Conservation (phyloP, 2,329 filamentous ascomycete genomes). For the Gyromitra esculenta region DNA sequence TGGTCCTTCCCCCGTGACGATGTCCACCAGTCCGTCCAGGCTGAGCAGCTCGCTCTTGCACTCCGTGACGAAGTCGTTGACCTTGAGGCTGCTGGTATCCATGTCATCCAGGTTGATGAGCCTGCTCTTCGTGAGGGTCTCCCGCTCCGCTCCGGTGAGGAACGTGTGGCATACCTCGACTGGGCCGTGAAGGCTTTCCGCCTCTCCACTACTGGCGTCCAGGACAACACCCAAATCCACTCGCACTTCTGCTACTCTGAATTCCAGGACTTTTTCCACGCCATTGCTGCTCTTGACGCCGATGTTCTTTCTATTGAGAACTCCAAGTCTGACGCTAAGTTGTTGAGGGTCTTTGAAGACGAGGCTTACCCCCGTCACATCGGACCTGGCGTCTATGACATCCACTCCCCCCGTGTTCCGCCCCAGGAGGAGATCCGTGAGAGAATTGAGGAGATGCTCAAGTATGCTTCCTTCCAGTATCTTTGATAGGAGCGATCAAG, state of each 20-base stretch:
- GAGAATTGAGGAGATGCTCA: constrained; percentile 96
- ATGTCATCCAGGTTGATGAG: constrained; percentile 99
- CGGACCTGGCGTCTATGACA: constrained; percentile 98
- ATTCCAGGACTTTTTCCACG: constrained; percentile 99
- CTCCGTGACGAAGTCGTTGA: constrained; percentile 98
- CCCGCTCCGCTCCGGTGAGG: constrained; percentile 89
- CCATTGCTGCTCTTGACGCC: constrained; percentile 95
- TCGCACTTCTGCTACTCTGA: constrained; percentile 99
- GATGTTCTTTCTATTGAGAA: constrained; percentile 99
- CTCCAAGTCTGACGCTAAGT: constrained; percentile 99
- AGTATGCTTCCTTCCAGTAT: constrained; percentile 66
- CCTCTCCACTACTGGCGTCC: constrained; percentile 89
- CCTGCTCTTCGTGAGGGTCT: constrained; percentile 99
- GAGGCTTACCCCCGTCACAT: constrained; percentile 98
- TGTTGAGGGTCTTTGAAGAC: constrained; percentile 97
- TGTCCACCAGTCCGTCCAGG: constrained; percentile 98
- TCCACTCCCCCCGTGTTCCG: constrained; percentile 98
- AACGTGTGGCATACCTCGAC: constrained; percentile 94
- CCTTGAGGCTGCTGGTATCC: constrained; percentile 94
- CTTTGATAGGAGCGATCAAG: background rate
- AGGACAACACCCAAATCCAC: constrained; percentile 98
- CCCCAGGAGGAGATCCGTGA: constrained; percentile 98
- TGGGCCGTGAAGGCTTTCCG: constrained; percentile 99
- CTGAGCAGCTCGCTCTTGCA: constrained; percentile 96
- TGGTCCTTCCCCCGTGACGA: constrained; percentile 99